Conservation (phyloP, 805 yeast genomes). For the Pichia pseudocactophila region DNA sequence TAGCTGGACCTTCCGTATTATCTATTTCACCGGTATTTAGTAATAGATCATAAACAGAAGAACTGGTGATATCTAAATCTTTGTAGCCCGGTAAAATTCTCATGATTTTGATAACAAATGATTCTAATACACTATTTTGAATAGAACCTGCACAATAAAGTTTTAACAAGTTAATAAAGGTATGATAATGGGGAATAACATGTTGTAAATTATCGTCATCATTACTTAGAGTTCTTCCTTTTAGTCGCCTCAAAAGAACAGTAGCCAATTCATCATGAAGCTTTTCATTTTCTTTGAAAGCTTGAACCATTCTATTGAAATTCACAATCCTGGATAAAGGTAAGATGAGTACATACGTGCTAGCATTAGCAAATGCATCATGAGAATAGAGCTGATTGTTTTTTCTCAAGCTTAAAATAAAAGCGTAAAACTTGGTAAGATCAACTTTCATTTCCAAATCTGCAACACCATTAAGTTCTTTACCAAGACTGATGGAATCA, state of each 20-base stretch:
- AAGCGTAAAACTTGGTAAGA: slow-evolving; percentile 32
- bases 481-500: slow-evolving; percentile 22
- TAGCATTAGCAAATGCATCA: slow-evolving; percentile 17
- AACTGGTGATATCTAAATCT: slow-evolving; percentile 39
- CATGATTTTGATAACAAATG: slow-evolving; percentile 37
- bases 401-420: slow-evolving; percentile 40
- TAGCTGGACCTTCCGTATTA: slow-evolving; percentile 39
- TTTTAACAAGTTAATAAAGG: slow-evolving; percentile 38
- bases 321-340: slow-evolving; percentile 33
- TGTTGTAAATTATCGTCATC: background rate
- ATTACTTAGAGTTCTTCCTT: background rate
- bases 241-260: slow-evolving; percentile 14
- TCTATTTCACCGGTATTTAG: slow-evolving; percentile 23
- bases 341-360: slow-evolving; percentile 35
- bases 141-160: slow-evolving; percentile 50
- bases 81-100: slow-evolving; percentile 25
- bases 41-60: slow-evolving; percentile 45
- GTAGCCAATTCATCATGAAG: slow-evolving; percentile 21
- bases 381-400: slow-evolving; percentile 32
- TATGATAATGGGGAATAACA: slow-evolving; percentile 26
- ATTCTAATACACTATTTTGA: slow-evolving; percentile 37
- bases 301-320: slow-evolving; percentile 25
- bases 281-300: slow-evolving; percentile 20
- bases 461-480: slow-evolving; percentile 17
- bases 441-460: slow-evolving; percentile 13